A percentile compares a stretch with the other conserved stretches of the same genome.
These are phyloP conservation scores for Russula emetica DNA, from an alignment of 768 basidiomycete species.

Conservation along the genomic window DNA sequence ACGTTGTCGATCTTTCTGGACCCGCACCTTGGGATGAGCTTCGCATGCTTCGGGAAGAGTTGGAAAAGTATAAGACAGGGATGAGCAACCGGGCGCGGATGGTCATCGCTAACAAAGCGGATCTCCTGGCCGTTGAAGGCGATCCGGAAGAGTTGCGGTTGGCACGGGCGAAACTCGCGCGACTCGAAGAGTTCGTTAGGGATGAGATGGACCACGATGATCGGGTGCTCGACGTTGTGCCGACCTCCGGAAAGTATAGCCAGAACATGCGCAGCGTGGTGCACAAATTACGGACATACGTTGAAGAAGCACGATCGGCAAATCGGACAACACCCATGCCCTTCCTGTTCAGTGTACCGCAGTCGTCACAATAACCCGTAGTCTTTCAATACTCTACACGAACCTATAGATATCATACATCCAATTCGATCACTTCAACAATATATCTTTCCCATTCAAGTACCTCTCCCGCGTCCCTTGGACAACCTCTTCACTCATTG, in stretches of 20 bases:
- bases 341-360: neutral
- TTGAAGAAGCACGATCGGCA: slow-evolving; percentile 44
- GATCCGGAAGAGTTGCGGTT: slow-evolving; percentile 43
- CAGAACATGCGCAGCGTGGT: slow-evolving; percentile 76
- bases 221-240: slow-evolving; percentile 61
- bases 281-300: slow-evolving; percentile 60
- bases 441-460: slow-evolving; percentile 62
- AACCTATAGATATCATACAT: neutral
- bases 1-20: slow-evolving; percentile 84
- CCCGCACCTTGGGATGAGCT: slow-evolving; percentile 78
- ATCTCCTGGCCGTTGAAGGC: slow-evolving; percentile 55
- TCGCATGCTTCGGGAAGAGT: slow-evolving; percentile 65
- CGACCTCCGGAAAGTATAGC: slow-evolving; percentile 80
- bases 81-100: slow-evolving; percentile 73
- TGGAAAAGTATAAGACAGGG: slow-evolving; percentile 76
- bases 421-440: slow-evolving; percentile 31
- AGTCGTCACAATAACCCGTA: neutral
- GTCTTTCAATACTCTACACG: neutral
- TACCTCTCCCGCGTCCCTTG: slow-evolving; percentile 75
- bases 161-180: slow-evolving; percentile 53
- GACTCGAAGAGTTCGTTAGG: slow-evolving; percentile 54
- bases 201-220: slow-evolving; percentile 41
- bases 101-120: slow-evolving; percentile 94
- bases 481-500: slow-evolving; percentile 71
- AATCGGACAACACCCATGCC: neutral